Evolutionary conservation across 2,329 filamentous ascomycete species (phyloP), one percentile per base, ranked within the genome.

Genomic region (Polytolypa hystricis): DNA sequence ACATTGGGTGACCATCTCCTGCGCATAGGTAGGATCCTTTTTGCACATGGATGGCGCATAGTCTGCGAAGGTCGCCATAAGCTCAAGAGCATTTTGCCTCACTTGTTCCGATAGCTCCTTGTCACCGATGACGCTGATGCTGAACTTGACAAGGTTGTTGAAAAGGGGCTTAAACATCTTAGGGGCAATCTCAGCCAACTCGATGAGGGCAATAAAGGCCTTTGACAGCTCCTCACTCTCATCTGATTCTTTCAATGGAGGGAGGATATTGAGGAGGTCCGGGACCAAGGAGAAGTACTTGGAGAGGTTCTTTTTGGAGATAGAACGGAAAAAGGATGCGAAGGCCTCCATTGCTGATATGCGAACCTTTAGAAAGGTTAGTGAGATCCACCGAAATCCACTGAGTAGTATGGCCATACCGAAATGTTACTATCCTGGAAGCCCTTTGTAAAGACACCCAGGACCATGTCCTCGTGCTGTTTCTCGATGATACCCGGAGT

Each of bases 151-250:
- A 3, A 98, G 71, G 53, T 85, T 87, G 54, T 82, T 81, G 66
- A 98, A 98, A n/a, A 93, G 70, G 14, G 73, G 74, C 64, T 91
- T 93, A 67, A 98, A 98, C 87, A 96, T 96, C 64, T 91, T 93
- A 15, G 89, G 86, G 15, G 84, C 82, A n/a, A 81, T 74, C 61
- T 96, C 91, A 26, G 91, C 91, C 38, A 98, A 72, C 47, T 96
- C 91, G 51, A 98, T 95, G 32, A 98, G 72, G 16, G 89, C 81
- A 38, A 95, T 69, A 28, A 98, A 77, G 15, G 87, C 87, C 55
- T 86, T 86, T 47, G 84, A 89, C 11, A 98, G 75, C 46, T 93
- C 80, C 10, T 95, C 89, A 9, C 85, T 91, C 54, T 98, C 85
- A 46, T 82, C 77, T 2, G 81, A 77, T 47, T 95, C 85, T 63